These are phyloP conservation scores for Cucurbita argyrosperma DNA, from an alignment of 306 rosid species.

Conservation along the genomic window DNA sequence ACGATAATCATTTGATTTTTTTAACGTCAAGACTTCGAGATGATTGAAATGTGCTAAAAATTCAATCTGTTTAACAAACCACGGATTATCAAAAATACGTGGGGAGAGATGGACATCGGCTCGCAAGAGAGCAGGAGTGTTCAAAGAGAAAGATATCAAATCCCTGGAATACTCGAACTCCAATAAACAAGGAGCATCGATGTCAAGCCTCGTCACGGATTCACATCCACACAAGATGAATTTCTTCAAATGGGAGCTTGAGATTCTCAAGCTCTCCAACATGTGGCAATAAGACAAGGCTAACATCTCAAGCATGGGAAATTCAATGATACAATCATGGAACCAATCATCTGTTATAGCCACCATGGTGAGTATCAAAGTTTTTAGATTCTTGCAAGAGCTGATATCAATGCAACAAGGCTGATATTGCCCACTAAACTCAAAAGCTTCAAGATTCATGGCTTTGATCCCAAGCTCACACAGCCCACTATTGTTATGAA, in stretches of 20 bases:
- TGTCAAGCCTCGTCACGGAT: constrained; percentile 1
- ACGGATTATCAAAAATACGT: background rate
- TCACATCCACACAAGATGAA: constrained; percentile 5
- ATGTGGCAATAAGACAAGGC: background rate
- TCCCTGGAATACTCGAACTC: background rate
- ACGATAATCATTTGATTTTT: background rate
- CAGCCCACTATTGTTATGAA: constrained; percentile 6
- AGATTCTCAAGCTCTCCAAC: constrained; percentile 15
- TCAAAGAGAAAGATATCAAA: background rate
- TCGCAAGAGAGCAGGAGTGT: background rate
- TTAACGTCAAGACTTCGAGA: background rate
- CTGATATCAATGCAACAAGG: background rate
- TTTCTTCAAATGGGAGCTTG: constrained; percentile 9
- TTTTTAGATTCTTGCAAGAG: constrained; percentile 6
- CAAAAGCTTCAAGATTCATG: background rate
- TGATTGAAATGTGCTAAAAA: background rate
- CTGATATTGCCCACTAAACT: background rate
- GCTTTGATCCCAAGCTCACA: background rate
- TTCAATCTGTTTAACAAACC: background rate
- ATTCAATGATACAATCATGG: constrained; percentile 4
- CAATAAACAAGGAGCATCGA: constrained; percentile 16
- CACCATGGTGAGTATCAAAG: background rate
- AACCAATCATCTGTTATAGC: constrained; percentile 11
- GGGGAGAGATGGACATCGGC: background rate
- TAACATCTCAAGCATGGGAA: constrained; percentile 18